phyloP scores from a whole-genome alignment of 179 eudicot genomes.

The Silene noctiflora region DNA sequence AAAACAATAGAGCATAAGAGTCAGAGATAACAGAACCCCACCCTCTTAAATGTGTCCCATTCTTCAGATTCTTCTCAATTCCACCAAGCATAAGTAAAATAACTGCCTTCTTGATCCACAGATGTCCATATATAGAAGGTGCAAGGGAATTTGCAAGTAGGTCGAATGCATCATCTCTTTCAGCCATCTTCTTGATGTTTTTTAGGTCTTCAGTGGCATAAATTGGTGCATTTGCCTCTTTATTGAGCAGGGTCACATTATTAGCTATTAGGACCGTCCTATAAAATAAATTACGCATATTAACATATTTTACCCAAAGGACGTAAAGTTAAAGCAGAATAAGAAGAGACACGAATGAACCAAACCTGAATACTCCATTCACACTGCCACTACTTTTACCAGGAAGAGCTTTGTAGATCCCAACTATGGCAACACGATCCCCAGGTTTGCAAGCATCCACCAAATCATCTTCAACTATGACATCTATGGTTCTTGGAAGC shows the following conservation, averaged over 20 bases:
- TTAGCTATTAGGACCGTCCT: conserved; percentile 97
- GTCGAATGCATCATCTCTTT: conserved; percentile 74
- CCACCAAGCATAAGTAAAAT: conserved; percentile 93
- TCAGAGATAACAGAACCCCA: conserved; percentile 30
- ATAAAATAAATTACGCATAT: conserved; percentile 5
- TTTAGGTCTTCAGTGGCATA: conserved; percentile 69
- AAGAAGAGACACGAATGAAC: conserved; percentile 5
- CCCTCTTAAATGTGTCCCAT: conserved; percentile 98
- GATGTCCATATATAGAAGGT: conserved; percentile 94
- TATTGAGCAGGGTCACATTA: conserved; percentile 86
- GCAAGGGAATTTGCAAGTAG: conserved; percentile 89
- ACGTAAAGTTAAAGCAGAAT: background rate
- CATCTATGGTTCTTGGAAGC: conserved; percentile 90
- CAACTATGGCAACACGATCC: conserved; percentile 95
- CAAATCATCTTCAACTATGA: conserved; percentile 91
- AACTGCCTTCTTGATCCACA: conserved; percentile 97
- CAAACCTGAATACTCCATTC: conserved; percentile 96
- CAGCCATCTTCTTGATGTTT: conserved; percentile 74
- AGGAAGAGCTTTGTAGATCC: conserved; percentile 93
- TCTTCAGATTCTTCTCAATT: conserved; percentile 89
- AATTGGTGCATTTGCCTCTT: conserved; percentile 85
- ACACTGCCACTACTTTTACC: conserved; percentile 95
- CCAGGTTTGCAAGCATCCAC: conserved; percentile 99
- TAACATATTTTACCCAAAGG: background rate
- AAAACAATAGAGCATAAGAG: background rate